Conservation (phyloP, 345 rosid genomes). For the Gossypium thurberi region DNA sequence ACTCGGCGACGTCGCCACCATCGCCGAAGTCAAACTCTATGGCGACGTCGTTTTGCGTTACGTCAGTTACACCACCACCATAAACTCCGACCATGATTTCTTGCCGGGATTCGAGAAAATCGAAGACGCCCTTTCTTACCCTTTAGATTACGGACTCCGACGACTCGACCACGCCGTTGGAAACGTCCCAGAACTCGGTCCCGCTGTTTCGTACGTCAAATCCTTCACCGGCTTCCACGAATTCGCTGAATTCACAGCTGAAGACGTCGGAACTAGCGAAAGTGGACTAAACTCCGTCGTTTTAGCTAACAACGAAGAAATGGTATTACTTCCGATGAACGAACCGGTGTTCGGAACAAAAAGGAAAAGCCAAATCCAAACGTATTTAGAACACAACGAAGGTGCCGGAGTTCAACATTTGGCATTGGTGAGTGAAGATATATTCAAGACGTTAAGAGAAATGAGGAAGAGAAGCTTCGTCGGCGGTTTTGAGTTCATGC, state of each 20-base stretch:
- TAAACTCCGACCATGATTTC: conserved; percentile 11
- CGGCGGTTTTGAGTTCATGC: conserved; percentile 95
- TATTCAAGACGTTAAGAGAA: conserved; percentile 69
- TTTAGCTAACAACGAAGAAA: conserved; percentile 70
- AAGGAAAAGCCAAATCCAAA: conserved; percentile 94
- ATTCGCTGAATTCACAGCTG: conserved; percentile 88
- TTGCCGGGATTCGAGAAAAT: conserved; percentile 58
- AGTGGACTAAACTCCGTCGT: conserved; percentile 85
- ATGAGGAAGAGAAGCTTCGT: conserved; percentile 72
- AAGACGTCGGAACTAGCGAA: conserved; percentile 83
- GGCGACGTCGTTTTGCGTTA: conserved; percentile 88
- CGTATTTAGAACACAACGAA: conserved; percentile 83
- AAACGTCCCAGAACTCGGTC: conserved; percentile 67
- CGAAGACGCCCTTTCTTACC: conserved; percentile 48
- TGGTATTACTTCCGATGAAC: conserved; percentile 69
- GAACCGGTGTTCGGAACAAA: conserved; percentile 91
- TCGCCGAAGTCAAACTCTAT: conserved; percentile 73
- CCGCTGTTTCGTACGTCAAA: conserved; percentile 56
- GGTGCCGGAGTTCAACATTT: conserved; percentile 88
- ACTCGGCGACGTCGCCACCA: conserved; percentile 36
- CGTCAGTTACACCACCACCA: conserved; percentile 35
- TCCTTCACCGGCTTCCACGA: conserved; percentile 83
- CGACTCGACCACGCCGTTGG: conserved; percentile 91
- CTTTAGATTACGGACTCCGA: conserved; percentile 64
- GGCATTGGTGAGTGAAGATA: conserved; percentile 67